Evolutionary conservation across 2,329 filamentous ascomycete genomes (phyloP).

Genomic region (Thelonectria rubi): DNA sequence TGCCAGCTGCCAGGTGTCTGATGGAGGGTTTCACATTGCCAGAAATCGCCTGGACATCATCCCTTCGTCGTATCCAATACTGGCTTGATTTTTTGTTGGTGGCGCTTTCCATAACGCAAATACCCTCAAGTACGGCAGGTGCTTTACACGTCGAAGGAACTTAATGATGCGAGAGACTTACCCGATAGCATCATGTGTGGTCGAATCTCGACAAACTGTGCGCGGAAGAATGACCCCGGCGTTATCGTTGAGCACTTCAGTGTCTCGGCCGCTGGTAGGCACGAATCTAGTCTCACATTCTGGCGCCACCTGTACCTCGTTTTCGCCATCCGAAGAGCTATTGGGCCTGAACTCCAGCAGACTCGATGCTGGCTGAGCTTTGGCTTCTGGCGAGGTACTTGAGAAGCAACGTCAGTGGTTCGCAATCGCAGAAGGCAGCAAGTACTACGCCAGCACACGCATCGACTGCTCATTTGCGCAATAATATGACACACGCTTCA

Average conservation of each 20-base stretch:
- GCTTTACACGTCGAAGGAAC: too few species aligned
- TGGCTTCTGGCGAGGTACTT: too few species aligned
- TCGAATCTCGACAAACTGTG: neutral
- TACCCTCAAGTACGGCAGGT: too few species aligned
- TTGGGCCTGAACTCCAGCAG: neutral
- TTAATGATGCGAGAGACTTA: too few species aligned
- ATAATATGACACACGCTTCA: slow-evolving; percentile 7
- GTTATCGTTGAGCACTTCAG: neutral
- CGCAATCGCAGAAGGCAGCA: slow-evolving; percentile 4
- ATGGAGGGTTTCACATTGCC: too few species aligned
- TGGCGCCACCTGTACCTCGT: slow-evolving; percentile 20
- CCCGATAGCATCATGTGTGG: neutral
- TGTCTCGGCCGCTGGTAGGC: neutral
- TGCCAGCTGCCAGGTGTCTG: too few species aligned
- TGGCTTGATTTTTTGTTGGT: too few species aligned
- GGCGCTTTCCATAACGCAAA: too few species aligned
- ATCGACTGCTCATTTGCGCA: slow-evolving; percentile 26
- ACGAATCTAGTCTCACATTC: slow-evolving; percentile 18
- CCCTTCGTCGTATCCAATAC: too few species aligned
- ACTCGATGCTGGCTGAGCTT: too few species aligned
- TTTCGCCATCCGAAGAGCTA: slow-evolving; percentile 6
- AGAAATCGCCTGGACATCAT: too few species aligned
- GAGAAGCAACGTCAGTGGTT: neutral
- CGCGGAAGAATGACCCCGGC: neutral
- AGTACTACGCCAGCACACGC: slow-evolving; percentile 13